Base-by-base conservation (phyloP, 176 grass and related monocot species). In the Paspalum vaginatum region DNA sequence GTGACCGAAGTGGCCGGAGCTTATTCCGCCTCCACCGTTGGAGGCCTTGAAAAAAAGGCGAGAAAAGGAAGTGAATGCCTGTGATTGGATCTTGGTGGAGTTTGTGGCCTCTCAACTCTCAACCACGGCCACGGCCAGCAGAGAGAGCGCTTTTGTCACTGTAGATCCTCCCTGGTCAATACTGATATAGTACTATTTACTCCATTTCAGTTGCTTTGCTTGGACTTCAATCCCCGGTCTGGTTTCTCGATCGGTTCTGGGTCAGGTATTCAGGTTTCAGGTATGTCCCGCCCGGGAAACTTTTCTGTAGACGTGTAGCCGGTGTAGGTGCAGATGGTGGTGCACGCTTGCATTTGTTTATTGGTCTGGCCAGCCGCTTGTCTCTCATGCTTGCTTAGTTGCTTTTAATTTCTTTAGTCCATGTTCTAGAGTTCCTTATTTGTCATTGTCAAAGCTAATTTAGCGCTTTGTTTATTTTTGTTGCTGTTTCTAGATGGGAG, bases 11-110 rank as follows among this genome's bases (percentile, higher is more conserved):
- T 71, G 78, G 22, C 78, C 83, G 83, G 77, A 66, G 87, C 73
- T 88, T 82, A 82, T 89, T 89, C 87, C 58, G 74, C 32, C 79
- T 79, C 88, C 81, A 88, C 88, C 88, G 76, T 88, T 84, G 81
- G 85, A 86, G 79, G 70, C 79, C 78, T 48, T 63, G 11, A 75
- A 76, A 74, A 66, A 81, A 61, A 78, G 77, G 58, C 5, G 51
- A 38, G 20, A 57, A 79, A 60, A 60, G 70, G 56, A 49, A 84
- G 84, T 87, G 83, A 87, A 72, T 85, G 74, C 67, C 20, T 81
- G 68, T 84, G 82, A 89, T 87, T 91, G 81, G 77, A 68, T 64
- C 68, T 75, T 87, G 79, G 76, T 82, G 85, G 87, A 79, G 85
- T 76, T 87, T 78, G 87, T 86, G 90, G 82, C 55, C 61, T 86